Conservation (phyloP, 352 stramenopile species). For the Phytopythium aichiense region DNA sequence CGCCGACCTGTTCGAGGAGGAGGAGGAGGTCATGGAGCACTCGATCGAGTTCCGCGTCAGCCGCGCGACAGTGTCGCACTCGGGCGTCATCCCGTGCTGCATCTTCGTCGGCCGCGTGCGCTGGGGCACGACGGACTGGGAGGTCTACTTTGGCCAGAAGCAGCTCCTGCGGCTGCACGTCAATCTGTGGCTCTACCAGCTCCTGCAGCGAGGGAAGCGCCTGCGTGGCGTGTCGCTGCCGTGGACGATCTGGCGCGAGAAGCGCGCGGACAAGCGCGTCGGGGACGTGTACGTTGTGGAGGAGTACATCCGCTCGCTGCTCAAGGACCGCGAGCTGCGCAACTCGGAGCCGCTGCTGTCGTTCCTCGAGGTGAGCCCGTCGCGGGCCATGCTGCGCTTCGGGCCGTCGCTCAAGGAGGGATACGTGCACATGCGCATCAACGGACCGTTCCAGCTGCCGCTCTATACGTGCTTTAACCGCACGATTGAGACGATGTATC, state of each 20-base stretch:
- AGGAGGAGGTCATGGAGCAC: slow-evolving; percentile 66
- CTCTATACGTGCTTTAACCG: slow-evolving; percentile 84
- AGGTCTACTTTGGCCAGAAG: slow-evolving; percentile 87
- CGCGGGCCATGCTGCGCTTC: slow-evolving; percentile 65
- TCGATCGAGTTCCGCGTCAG: slow-evolving; percentile 76
- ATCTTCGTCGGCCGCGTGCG: slow-evolving; percentile 78
- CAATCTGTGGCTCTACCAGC: slow-evolving; percentile 46
- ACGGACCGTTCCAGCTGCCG: slow-evolving; percentile 80
- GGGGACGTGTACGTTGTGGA: slow-evolving; percentile 69
- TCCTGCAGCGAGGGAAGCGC: slow-evolving; percentile 42
- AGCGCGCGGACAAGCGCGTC: slow-evolving; percentile 67
- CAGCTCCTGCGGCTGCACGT: slow-evolving; percentile 74
- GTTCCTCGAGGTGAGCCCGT: slow-evolving; percentile 80
- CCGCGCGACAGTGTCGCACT: slow-evolving; percentile 60
- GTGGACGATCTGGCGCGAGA: slow-evolving; percentile 82
- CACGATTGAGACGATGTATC: slow-evolving; percentile 77
- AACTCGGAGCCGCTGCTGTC: slow-evolving; percentile 76
- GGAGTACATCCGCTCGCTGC: slow-evolving; percentile 61
- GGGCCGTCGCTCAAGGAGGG: slow-evolving; percentile 81
- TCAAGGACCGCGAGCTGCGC: slow-evolving; percentile 57
- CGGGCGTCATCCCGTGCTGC: slow-evolving; percentile 73
- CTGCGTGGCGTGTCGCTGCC: slow-evolving; percentile 48
- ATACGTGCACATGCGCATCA: slow-evolving; percentile 89
- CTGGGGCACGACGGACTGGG: slow-evolving; percentile 76
- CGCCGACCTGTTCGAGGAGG: slow-evolving; percentile 34